Conservation (phyloP, 305 asterid genomes). For the Fraxinus angustifolia region DNA sequence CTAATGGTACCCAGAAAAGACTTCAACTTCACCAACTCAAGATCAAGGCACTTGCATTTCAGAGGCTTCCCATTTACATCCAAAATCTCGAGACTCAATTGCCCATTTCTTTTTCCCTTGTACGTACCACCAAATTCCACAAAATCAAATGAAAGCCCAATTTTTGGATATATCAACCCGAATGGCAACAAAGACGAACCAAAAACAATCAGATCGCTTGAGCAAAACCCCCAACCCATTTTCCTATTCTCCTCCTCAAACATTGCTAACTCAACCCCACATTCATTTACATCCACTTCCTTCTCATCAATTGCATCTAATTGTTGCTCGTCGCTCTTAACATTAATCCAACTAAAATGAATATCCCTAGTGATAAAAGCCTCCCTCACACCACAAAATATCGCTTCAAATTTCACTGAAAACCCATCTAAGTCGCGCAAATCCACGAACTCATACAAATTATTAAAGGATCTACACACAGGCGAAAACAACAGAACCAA, state of each 20-base stretch:
- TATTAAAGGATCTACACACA: constrained; percentile 32
- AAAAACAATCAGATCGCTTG: constrained; percentile 58
- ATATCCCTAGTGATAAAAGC: constrained; percentile 53
- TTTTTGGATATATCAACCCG: constrained; percentile 69
- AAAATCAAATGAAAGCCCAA: constrained; percentile 46
- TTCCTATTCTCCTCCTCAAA: constrained; percentile 42
- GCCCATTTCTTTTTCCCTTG: constrained; percentile 36
- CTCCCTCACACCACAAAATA: constrained; percentile 44
- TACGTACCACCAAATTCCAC: constrained; percentile 28
- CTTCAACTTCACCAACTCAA: constrained; percentile 56
- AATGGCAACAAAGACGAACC: constrained; percentile 79
- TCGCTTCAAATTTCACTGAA: constrained; percentile 31
- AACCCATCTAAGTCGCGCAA: constrained; percentile 28
- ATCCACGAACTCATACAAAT: constrained; percentile 35
- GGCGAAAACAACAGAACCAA: constrained; percentile 71
- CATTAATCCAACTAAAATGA: constrained; percentile 79
- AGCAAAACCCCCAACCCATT: constrained; percentile 80
- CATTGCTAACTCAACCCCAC: constrained; percentile 17
- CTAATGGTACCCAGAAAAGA: constrained; percentile 26
- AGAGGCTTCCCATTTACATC: constrained; percentile 71
- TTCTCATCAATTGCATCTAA: constrained; percentile 21
- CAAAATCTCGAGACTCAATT: constrained; percentile 58
- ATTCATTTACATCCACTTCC: constrained; percentile 16
- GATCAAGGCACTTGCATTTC: constrained; percentile 67
- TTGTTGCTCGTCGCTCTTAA: constrained; percentile 30